Conservation (phyloP, 116 monocot genomes). For the Cymodocea nodosa region DNA sequence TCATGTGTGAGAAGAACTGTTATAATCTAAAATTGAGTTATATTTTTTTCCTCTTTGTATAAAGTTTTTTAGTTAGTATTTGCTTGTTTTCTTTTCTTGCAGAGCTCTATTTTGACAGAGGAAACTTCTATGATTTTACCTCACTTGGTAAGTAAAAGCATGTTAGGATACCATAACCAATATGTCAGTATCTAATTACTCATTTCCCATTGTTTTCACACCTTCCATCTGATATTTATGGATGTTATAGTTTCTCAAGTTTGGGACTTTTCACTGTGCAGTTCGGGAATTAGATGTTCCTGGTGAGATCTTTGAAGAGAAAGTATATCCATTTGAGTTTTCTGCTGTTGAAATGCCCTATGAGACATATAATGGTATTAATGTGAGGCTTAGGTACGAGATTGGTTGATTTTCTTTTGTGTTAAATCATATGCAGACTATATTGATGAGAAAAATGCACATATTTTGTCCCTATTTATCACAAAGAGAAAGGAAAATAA, state of each 20-base stretch:
- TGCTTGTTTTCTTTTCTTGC: not conserved
- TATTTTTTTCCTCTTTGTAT: not conserved
- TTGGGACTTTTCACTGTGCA: conserved; percentile 19
- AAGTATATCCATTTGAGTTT: conserved; percentile 89
- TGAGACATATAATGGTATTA: conserved; percentile 89
- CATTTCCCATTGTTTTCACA: not conserved
- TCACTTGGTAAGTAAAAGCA: conserved; percentile 35
- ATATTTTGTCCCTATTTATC: too few relatives aligned
- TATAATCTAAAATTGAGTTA: not conserved
- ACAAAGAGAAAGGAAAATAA: too few relatives aligned
- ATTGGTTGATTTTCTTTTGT: too few relatives aligned
- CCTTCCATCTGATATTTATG: not conserved
- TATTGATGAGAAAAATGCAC: too few relatives aligned
- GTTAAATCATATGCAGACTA: too few relatives aligned
- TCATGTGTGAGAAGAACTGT: too few relatives aligned
- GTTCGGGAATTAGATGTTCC: conserved; percentile 97
- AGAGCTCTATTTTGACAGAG: conserved; percentile 66
- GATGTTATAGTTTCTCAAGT: not conserved
- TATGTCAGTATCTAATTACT: not conserved
- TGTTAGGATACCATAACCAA: not conserved
- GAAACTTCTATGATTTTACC: conserved; percentile 95
- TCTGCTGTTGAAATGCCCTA: conserved; percentile 99
- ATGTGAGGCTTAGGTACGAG: conserved; percentile 83
- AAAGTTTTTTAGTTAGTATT: not conserved
- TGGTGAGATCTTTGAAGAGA: conserved; percentile 96